Conservation (phyloP, 495 filamentous ascomycete genomes). For the Lepidopterella palustris region DNA sequence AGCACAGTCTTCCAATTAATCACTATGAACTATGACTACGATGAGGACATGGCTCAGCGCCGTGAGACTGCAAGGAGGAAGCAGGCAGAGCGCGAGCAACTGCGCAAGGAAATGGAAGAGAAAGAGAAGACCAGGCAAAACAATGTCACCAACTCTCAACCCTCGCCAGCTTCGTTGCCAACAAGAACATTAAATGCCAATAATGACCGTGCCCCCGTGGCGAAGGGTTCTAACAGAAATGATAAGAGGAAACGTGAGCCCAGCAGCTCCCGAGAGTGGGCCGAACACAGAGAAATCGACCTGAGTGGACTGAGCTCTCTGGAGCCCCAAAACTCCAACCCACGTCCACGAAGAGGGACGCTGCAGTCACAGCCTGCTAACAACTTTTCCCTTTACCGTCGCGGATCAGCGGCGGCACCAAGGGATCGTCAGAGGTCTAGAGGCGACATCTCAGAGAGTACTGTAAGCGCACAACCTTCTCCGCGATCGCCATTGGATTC, state of each 20-base stretch:
- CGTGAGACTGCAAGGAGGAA: neutral
- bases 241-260: neutral
- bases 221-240: too few relatives aligned
- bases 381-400: too few relatives aligned
- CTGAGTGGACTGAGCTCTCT: neutral
- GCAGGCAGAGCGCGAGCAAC: neutral
- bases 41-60: neutral
- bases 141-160: too few relatives aligned
- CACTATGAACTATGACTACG: neutral
- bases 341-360: neutral
- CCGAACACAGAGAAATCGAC: neutral
- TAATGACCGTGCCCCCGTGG: too few relatives aligned
- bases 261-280: neutral
- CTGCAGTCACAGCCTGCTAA: neutral
- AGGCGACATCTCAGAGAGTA: neutral
- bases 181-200: neutral
- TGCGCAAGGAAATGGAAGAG: neutral
- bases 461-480: neutral
- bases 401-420: neutral
- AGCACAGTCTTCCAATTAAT: neutral
- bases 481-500: neutral
- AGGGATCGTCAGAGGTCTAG: neutral
- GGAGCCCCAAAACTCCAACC: neutral
- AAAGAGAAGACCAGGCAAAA: neutral
- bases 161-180: neutral